Evolutionary conservation across 192 early-diverging fungal genomes (phyloP), one percentile per base, ranked within the genome.

Genomic region (Diversispora eburnea): DNA sequence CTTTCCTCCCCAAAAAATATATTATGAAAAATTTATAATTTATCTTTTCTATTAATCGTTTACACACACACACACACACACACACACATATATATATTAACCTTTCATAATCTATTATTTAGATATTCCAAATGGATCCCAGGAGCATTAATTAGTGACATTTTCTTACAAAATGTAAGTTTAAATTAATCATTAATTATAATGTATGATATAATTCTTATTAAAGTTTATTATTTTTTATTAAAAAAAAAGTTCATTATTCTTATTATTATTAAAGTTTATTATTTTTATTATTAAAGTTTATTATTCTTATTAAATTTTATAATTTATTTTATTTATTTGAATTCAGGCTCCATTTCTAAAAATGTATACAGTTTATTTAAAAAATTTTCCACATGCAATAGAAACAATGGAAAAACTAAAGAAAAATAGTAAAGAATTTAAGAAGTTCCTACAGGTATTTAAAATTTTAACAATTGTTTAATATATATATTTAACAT

Each of bases 361-460:
- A 73, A 92, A 90, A 69, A 88, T 95, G 84, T 97, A 97, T 75
- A 90, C 88, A 41, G 80, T 81, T 60, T 97, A 94, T 79, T 88
- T 90, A 72, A 95, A 93, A 79, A 92, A 91, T 78, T 95, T 90
- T 79, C 93, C 92, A 55, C 82, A 86, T 42, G 91, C 93, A 17
- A 43, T 76, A 49, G 65, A 61, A 33, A 61, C 52, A 2, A 72
- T 73, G 62, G 71, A 78, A 48, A 25, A 71, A 49, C 62, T 69
- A 22, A 75, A 46, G 39, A 76, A 71, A 64, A 68, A 76, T 25
- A 61, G 56, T 47, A 61, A 74, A 46, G 59, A 42, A 17, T 75
- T 73, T 41, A 73, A 73, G 17, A 73, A 73, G 43, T 64, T 68
- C 63, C 47, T 70, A 13, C 43, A 17, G 62, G 76, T 77, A 73